Evolutionary conservation across 2,329 filamentous ascomycete genomes (phyloP).

Genomic region (Fusarium sp.): DNA sequence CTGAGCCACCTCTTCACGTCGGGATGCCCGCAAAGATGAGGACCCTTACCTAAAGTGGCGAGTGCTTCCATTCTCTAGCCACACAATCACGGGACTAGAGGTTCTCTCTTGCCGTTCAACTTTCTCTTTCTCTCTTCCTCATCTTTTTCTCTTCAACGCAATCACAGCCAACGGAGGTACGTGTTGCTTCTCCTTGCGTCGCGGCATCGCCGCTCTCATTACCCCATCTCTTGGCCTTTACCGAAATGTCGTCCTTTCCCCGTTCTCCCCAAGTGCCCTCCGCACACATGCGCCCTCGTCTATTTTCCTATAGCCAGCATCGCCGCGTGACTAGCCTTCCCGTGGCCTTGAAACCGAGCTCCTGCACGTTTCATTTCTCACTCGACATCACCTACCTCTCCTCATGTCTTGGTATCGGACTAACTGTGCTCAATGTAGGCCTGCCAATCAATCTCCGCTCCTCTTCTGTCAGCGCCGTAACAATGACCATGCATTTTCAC

Average conservation of each 20-base stretch:
- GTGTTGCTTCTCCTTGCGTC: not conserved
- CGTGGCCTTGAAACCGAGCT: not conserved
- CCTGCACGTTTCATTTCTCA: not conserved
- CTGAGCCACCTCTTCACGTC: not conserved
- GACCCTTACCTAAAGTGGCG: not conserved
- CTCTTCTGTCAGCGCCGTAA: not conserved
- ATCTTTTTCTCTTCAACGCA: not conserved
- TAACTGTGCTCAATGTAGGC: not conserved
- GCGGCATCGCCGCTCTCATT: not conserved
- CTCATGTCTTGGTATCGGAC: not conserved
- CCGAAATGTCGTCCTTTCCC: not conserved
- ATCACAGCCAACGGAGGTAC: not conserved
- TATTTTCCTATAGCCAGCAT: not conserved
- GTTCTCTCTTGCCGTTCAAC: not conserved
- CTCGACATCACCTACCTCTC: not conserved
- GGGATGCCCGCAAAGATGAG: not conserved
- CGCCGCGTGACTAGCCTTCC: not conserved
- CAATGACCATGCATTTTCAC: not conserved
- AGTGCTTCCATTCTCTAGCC: not conserved
- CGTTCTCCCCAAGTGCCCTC: not conserved
- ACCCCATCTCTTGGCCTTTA: not conserved
- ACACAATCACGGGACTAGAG: not conserved
- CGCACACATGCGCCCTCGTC: not conserved
- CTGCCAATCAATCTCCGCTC: not conserved
- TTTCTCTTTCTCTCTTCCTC: not conserved